Evolutionary conservation across 371 early-diverging fungal species (phyloP).

Genomic region (Phascolomyces articulosus): DNA sequence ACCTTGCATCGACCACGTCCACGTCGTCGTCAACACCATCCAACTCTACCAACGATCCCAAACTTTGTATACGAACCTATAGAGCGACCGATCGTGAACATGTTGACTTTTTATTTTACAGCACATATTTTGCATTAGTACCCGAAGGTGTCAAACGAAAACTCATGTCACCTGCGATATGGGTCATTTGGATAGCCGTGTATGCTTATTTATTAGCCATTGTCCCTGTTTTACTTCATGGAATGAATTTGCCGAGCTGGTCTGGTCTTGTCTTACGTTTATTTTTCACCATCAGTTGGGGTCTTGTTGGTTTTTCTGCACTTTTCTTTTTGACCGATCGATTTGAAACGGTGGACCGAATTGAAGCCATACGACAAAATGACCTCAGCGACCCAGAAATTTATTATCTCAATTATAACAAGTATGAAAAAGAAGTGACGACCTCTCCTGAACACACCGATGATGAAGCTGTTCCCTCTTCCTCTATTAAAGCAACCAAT

Average conservation of each 20-base stretch:
- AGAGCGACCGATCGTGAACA: constrained; percentile 34
- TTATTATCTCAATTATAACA: constrained; percentile 38
- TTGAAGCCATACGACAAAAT: constrained; percentile 40
- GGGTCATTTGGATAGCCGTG: constrained; percentile 34
- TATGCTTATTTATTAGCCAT: constrained; percentile 32
- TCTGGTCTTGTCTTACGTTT: constrained; percentile 18
- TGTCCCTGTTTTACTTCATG: constrained; percentile 27
- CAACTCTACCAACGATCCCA: constrained; percentile 14
- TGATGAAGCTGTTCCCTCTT: not conserved
- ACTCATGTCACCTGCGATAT: constrained; percentile 32
- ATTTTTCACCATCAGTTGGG: constrained; percentile 35
- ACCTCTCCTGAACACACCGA: not conserved
- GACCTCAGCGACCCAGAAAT: constrained; percentile 46
- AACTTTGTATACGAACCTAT: constrained; percentile 39
- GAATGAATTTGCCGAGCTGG: constrained; percentile 29
- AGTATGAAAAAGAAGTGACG: constrained; percentile 21
- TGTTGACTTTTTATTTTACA: constrained; percentile 35
- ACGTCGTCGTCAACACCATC: not conserved
- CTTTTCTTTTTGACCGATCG: constrained; percentile 42
- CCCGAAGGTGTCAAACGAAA: constrained; percentile 47
- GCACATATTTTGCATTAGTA: constrained; percentile 41
- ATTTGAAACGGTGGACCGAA: constrained; percentile 32
- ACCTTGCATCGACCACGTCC: not conserved
- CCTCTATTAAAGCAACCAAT: not conserved
- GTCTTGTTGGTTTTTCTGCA: constrained; percentile 29